phyloP scores from a whole-genome alignment of 2,329 filamentous ascomycete species.

The Epichloe amarillans region DNA sequence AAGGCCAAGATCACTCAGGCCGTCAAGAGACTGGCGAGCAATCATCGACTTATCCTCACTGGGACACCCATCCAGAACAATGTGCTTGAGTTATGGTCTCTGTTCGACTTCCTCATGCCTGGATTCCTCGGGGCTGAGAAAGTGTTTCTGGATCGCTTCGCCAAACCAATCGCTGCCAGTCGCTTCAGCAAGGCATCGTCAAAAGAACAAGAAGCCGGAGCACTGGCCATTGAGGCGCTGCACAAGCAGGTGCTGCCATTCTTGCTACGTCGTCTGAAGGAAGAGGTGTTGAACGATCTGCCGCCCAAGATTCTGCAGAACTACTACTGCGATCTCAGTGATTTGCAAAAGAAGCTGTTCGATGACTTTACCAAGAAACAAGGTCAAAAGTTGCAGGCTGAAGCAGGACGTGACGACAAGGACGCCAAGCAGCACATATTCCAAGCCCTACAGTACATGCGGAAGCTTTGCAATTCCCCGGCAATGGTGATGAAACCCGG shows the following conservation, averaged over 20 bases:
- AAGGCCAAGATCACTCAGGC: slow-evolving; percentile 91
- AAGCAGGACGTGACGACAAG: slow-evolving; percentile 75
- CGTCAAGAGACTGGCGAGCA: slow-evolving; percentile 79
- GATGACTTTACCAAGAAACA: slow-evolving; percentile 95
- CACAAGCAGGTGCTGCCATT: slow-evolving; percentile 98
- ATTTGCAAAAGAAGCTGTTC: slow-evolving; percentile 87
- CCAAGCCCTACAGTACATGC: slow-evolving; percentile 98
- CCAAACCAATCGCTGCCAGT: slow-evolving; percentile 87
- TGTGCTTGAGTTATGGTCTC: slow-evolving; percentile 88
- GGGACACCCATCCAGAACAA: slow-evolving; percentile 98
- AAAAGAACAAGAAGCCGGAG: slow-evolving; percentile 94
- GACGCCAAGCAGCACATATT: slow-evolving; percentile 97
- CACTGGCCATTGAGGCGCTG: slow-evolving; percentile 90
- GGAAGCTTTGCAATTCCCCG: slow-evolving; percentile 95
- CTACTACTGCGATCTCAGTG: slow-evolving; percentile 96
- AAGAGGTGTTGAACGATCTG: slow-evolving; percentile 90
- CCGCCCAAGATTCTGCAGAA: slow-evolving; percentile 98
- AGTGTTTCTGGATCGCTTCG: slow-evolving; percentile 91
- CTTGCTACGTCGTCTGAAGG: slow-evolving; percentile 87
- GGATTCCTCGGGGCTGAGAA: slow-evolving; percentile 90
- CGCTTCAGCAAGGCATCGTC: slow-evolving; percentile 95
- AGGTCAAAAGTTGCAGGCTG: slow-evolving; percentile 71
- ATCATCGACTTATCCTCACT: slow-evolving; percentile 90
- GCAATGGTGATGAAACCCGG: slow-evolving; percentile 91
- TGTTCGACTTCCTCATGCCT: slow-evolving; percentile 98